phyloP scores from a whole-genome alignment of 2,329 filamentous ascomycete genomes.

The Beauveria bassiana region DNA sequence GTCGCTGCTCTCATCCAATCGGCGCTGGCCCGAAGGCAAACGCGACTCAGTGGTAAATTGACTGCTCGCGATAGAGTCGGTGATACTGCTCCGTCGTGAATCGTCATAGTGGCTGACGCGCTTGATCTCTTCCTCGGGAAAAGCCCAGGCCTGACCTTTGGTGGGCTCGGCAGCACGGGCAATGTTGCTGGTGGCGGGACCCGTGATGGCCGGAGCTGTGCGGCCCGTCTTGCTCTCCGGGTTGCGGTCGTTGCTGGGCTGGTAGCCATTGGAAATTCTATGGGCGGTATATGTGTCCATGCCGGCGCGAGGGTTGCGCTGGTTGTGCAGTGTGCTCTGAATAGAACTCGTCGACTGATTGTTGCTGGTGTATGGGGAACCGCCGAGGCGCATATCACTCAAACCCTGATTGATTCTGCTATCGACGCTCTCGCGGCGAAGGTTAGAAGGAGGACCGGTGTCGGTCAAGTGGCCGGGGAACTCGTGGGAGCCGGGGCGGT shows the following conservation, averaged over 20 bases:
- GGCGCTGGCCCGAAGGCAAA: slow-evolving; percentile 62
- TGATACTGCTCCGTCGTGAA: slow-evolving; percentile 67
- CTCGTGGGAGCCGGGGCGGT: slow-evolving; percentile 32
- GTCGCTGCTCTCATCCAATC: slow-evolving; percentile 57
- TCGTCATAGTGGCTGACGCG: slow-evolving; percentile 46
- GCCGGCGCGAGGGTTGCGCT: slow-evolving; percentile 50
- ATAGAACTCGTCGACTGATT: slow-evolving; percentile 72
- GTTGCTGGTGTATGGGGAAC: slow-evolving; percentile 63
- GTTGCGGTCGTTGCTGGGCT: slow-evolving; percentile 50
- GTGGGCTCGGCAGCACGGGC: slow-evolving; percentile 69
- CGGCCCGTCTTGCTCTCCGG: slow-evolving; percentile 50
- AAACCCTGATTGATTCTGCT: slow-evolving; percentile 69
- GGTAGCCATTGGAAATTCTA: slow-evolving; percentile 58
- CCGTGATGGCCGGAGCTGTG: slow-evolving; percentile 69
- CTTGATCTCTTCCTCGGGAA: slow-evolving; percentile 64
- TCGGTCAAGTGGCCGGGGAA: slow-evolving; percentile 26
- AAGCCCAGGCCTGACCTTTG: slow-evolving; percentile 78
- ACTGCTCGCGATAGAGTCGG: slow-evolving; percentile 71
- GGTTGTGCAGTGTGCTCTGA: slow-evolving; percentile 61
- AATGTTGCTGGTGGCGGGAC: slow-evolving; percentile 56
- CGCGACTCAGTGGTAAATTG: slow-evolving; percentile 70
- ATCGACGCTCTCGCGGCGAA: slow-evolving; percentile 70
- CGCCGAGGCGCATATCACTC: slow-evolving; percentile 59
- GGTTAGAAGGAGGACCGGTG: slow-evolving; percentile 34
- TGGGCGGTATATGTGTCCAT: slow-evolving; percentile 47